phyloP scores from a whole-genome alignment of 225 moss, liverwort and hornwort species.

The Physcomitrium patens region DNA sequence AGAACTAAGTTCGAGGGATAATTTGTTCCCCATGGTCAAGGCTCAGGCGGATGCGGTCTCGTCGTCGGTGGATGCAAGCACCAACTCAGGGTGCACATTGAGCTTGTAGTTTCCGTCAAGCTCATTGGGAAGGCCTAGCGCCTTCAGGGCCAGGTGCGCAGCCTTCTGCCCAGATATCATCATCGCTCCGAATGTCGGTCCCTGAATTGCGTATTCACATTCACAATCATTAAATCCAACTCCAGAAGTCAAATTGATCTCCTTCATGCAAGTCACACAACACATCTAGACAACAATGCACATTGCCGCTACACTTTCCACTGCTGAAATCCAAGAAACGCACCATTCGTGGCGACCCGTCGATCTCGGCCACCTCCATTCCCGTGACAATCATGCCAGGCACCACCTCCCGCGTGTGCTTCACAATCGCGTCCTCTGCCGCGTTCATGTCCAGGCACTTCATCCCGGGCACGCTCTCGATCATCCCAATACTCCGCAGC shows the following conservation, averaged over 20 bases:
- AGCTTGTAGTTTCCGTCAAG: constrained; percentile 81
- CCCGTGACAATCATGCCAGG: constrained; percentile 99
- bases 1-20: not conserved
- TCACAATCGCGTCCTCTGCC: constrained; percentile 89
- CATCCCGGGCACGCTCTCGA: constrained; percentile 95
- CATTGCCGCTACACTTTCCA: no score
- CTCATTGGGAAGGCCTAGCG: constrained; percentile 90
- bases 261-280: no score
- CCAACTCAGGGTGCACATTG: constrained; percentile 58
- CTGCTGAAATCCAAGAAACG: no score
- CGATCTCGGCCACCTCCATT: constrained; percentile 98
- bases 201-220: constrained; percentile 41
- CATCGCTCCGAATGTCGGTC: constrained; percentile 98
- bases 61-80: constrained; percentile 56
- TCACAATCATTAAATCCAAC: no score
- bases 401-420: constrained; percentile 85
- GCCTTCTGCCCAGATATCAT: constrained; percentile 99
- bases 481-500: constrained; percentile 84
- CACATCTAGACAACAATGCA: no score
- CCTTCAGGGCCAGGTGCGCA: constrained; percentile 80
- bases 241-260: no score
- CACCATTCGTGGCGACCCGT: constrained; percentile 93
- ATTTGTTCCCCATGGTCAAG: not conserved
- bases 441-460: constrained; percentile 94
- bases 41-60: constrained; percentile 60